Conservation (phyloP, 2,329 filamentous ascomycete genomes). For the Alternaria sp. region DNA sequence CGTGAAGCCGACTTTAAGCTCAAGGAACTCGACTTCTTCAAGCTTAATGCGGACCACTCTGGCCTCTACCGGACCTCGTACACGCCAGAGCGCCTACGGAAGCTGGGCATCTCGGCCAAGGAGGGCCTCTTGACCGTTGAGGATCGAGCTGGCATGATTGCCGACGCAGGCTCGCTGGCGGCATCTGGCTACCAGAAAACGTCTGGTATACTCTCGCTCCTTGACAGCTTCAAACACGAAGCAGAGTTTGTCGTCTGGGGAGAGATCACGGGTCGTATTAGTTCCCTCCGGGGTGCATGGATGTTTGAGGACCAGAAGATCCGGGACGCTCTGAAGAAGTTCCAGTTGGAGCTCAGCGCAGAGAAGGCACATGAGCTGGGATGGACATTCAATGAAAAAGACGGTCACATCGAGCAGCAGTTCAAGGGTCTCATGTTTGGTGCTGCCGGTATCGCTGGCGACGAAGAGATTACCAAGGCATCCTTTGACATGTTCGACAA, state of each 20-base stretch:
- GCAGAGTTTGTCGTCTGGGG: conserved; percentile 94
- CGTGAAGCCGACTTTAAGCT: conserved; percentile 81
- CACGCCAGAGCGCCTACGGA: conserved; percentile 78
- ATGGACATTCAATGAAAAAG: conserved; percentile 83
- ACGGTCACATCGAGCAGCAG: conserved; percentile 90
- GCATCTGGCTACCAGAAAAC: conserved; percentile 93
- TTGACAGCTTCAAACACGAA: conserved; percentile 83
- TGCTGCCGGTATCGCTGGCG: conserved; percentile 78
- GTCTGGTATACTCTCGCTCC: conserved; percentile 81
- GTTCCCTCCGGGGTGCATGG: conserved; percentile 83
- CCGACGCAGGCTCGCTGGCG: conserved; percentile 87
- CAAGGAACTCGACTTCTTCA: conserved; percentile 85
- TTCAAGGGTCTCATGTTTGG: conserved; percentile 94
- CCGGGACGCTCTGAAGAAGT: conserved; percentile 78
- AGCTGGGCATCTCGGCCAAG: conserved; percentile 87
- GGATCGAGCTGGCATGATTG: conserved; percentile 89
- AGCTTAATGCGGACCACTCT: conserved; percentile 93
- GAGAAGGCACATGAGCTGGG: conserved; percentile 84
- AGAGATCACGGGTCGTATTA: conserved; percentile 81
- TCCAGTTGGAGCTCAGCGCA: conserved; percentile 79
- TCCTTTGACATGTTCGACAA: conserved; percentile 90
- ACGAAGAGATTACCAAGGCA: conserved; percentile 77
- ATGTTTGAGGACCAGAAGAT: conserved; percentile 79
- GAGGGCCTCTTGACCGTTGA: conserved; percentile 81
- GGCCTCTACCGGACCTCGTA: conserved; percentile 93